Evolutionary conservation across 805 yeast species (phyloP).

Genomic region (Yamadazyma kitorensis): DNA sequence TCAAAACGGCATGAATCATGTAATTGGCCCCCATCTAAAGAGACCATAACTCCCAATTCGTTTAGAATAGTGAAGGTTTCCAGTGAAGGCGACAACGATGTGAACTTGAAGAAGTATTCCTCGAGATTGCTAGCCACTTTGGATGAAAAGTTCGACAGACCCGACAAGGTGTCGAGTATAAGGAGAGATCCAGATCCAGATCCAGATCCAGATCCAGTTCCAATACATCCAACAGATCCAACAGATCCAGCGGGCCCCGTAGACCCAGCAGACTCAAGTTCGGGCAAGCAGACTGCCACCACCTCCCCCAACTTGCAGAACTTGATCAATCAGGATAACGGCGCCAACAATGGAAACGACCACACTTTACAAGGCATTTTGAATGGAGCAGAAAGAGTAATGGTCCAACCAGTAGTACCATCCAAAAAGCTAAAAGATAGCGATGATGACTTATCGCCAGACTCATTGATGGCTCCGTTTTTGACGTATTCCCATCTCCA

Average conservation of each 20-base stretch:
- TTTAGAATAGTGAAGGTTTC: constrained; percentile 9
- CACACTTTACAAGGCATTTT: constrained; percentile 5
- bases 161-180: too few species aligned
- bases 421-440: background rate
- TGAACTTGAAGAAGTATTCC: constrained; percentile 6
- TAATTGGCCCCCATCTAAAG: constrained; percentile 11
- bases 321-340: constrained; percentile 7
- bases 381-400: constrained; percentile 4
- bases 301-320: constrained; percentile 10
- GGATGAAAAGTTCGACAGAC: too few species aligned
- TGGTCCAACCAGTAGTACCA: constrained; percentile 7
- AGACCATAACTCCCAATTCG: constrained; percentile 8
- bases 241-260: too few species aligned
- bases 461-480: constrained; percentile 13
- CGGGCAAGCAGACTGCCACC: too few species aligned
- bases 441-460: constrained; percentile 6
- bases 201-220: too few species aligned
- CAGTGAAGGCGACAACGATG: constrained; percentile 3
- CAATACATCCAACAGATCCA: too few species aligned
- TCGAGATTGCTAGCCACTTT: constrained; percentile 8
- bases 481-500: constrained; percentile 25
- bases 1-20: constrained; percentile 10
- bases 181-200: too few species aligned
- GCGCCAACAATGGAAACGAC: background rate
- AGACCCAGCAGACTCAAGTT: too few species aligned